Base-by-base conservation (phyloP, 306 rosid species). In the Sphenostylis stenocarpa region DNA sequence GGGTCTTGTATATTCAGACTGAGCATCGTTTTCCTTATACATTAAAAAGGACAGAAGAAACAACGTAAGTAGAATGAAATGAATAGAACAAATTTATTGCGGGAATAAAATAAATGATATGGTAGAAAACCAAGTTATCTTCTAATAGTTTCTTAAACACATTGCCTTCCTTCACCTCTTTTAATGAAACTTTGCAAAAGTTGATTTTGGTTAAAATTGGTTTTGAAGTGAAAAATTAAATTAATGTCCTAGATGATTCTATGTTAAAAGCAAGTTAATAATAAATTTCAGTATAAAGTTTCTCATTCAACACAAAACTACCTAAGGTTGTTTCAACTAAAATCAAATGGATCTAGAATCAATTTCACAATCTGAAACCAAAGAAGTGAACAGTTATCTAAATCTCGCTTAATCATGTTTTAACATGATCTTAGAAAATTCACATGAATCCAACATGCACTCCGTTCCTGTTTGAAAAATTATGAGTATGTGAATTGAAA, bases 1-100 rank as follows among this genome's bases (percentile, higher is more conserved):
- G 9, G 93, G 88, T 75, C 90, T 86, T 84, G 83, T 91, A 80
- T 84, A 90, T 73, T 77, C 86, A 41, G 82, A 34, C 52, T 82
- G 74, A 56, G 17, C 44, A 67, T 66, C 63, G 41, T 44, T 43
- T 47, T 77, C 95, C 77, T 84, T 86, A 67, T 47, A 57, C 53
- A 84, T 70, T 6, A 24, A 67, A 55, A 73, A 64, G 66, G 58
- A 31, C 11, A 20, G 2, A 77, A 73, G 43, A 68, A 55, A 77
- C 43, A 57, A 38, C 81, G 74, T 31, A 73, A 76, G 83, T 64
- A 77, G 11, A 47, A 71, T 28, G 70, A 78, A 73, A 23, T 44
- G 67, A 55, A 76, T 51, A 24, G 34, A 62, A 52, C 52, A 21
- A 0, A 0, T 1, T 55, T 15, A 55, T 21, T 55, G 62, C 34